Percentiles rank a stretch among this genome's conserved stretches.
phyloP scores from a whole-genome alignment of 2,329 filamentous ascomycete genomes.

The Westerdykella ornata region DNA sequence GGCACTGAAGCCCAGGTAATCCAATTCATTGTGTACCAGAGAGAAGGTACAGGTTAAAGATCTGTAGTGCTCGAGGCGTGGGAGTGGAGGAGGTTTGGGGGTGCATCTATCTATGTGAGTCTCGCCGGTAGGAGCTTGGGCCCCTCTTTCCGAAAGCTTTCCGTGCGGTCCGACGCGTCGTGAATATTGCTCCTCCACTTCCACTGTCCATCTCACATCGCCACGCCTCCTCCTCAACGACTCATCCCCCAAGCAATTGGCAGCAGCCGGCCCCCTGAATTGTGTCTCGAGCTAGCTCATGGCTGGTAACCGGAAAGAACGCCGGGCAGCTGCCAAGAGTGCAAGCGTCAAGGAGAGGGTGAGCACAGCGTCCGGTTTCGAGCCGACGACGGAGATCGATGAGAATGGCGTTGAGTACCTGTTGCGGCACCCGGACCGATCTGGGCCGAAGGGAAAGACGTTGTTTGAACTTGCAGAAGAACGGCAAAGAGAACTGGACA shows the following conservation, averaged over 20 bases:
- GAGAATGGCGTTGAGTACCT: conserved; percentile 51
- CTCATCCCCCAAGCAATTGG: background rate
- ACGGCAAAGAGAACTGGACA: conserved; percentile 42
- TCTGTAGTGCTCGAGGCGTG: background rate
- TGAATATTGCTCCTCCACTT: too few relatives aligned
- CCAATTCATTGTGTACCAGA: conserved; percentile 35
- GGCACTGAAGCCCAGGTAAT: conserved; percentile 37
- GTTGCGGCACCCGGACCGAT: conserved; percentile 63
- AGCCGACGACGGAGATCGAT: conserved; percentile 32
- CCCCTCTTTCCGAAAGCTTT: background rate
- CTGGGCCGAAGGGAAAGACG: conserved; percentile 56
- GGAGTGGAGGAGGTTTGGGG: background rate
- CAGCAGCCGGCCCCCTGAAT: background rate
- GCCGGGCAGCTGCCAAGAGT: conserved; percentile 38
- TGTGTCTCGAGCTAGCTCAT: conserved; percentile 9
- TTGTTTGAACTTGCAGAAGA: conserved; percentile 67
- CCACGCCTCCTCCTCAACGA: conserved; percentile 5
- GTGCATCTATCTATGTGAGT: background rate
- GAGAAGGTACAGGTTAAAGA: background rate
- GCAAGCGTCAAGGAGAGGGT: conserved; percentile 17
- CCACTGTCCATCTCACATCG: conserved; percentile 7
- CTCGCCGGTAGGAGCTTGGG: background rate
- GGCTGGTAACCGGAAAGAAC: conserved; percentile 42
- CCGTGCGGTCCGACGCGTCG: too few relatives aligned
- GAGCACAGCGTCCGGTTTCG: conserved; percentile 29